These are phyloP conservation scores for Colletotrichum phormii DNA, from an alignment of 2,329 filamentous ascomycete genomes.

Conservation along the genomic window DNA sequence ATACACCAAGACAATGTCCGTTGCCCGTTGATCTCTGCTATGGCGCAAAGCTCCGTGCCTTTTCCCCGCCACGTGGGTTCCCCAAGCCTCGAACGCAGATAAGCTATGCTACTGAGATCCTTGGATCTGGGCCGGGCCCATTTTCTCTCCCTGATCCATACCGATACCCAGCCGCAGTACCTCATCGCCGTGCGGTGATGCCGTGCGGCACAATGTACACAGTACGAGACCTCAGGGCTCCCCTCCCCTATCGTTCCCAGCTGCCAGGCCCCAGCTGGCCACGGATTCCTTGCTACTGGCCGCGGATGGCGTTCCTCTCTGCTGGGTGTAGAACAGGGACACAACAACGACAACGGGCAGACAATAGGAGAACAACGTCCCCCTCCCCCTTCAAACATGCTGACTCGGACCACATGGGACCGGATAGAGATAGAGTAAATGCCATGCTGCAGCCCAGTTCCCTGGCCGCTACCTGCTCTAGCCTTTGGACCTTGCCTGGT, in stretches of 20 bases:
- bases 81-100: conserved; percentile 23
- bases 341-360: not conserved
- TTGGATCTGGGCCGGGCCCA: conserved; percentile 22
- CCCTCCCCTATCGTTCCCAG: not conserved
- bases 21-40: conserved; percentile 32
- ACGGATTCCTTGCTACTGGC: conserved; percentile 4
- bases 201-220: not conserved
- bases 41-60: conserved; percentile 32
- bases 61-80: conserved; percentile 27
- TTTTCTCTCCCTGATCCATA: conserved; percentile 16
- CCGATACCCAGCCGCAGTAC: not conserved
- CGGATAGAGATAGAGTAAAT: not conserved
- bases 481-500: not conserved
- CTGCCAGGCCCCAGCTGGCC: conserved; percentile 4
- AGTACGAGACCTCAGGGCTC: not conserved
- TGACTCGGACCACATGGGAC: conserved; percentile 23
- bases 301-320: conserved; percentile 1
- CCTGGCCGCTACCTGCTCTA: conserved; percentile 13
- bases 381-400: conserved; percentile 25
- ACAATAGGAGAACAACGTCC: not conserved
- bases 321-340: not conserved
- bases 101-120: conserved; percentile 32
- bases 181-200: not conserved
- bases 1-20: conserved; percentile 25
- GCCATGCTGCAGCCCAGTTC: not conserved